A percentile compares a stretch with the other conserved stretches of the same genome.
phyloP scores from a whole-genome alignment of 805 yeast genomes.

The Kluyveromyces nonfermentans region DNA sequence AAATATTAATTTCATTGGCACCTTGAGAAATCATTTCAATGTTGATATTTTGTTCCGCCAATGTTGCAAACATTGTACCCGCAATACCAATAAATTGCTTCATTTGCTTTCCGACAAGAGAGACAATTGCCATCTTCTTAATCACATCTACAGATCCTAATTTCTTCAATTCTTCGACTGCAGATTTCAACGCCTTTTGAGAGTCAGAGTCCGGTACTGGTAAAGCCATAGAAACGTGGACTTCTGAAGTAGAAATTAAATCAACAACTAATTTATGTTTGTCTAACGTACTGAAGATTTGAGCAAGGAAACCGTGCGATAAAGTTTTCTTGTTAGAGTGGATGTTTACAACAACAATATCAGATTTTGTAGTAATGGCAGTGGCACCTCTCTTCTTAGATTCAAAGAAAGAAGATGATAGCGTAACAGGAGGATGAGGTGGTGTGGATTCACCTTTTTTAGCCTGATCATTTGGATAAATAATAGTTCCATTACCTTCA shows the following conservation, averaged over 20 bases:
- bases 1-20: conserved; percentile 93
- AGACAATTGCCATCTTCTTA: conserved; percentile 79
- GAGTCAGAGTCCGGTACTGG: conserved; percentile 65
- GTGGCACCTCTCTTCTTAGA: conserved; percentile 66
- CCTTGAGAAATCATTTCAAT: conserved; percentile 99
- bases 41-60: conserved; percentile 86
- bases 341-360: conserved; percentile 83
- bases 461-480: conserved; percentile 84
- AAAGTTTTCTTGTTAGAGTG: conserved; percentile 90
- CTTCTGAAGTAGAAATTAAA: conserved; percentile 93
- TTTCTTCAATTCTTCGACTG: conserved; percentile 65
- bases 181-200: conserved; percentile 47
- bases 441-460: conserved; percentile 85
- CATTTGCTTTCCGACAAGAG: conserved; percentile 95
- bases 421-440: conserved; percentile 85
- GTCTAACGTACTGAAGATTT: conserved; percentile 79
- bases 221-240: conserved; percentile 96
- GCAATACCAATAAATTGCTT: conserved; percentile 95
- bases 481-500: conserved; percentile 83
- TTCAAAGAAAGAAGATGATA: conserved; percentile 34
- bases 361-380: conserved; percentile 91
- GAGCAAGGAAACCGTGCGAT: conserved; percentile 92
- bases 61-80: conserved; percentile 88
- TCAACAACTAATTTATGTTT: conserved; percentile 82
- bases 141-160: conserved; percentile 88